phyloP scores from a whole-genome alignment of 495 filamentous ascomycete genomes.

The Penicillium dipodomyicola region DNA sequence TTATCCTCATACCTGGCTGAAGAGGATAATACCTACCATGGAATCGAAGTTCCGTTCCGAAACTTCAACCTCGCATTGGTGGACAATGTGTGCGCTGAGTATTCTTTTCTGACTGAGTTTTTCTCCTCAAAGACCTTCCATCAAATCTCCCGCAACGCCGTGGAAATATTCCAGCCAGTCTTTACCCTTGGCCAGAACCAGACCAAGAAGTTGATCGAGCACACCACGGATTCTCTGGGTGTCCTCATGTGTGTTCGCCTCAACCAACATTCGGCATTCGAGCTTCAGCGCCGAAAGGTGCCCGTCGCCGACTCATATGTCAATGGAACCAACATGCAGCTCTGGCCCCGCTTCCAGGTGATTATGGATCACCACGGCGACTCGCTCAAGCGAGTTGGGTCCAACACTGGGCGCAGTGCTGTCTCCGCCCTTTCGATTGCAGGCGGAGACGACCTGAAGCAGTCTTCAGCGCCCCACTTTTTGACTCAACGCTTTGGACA shows the following conservation, averaged over 20 bases:
- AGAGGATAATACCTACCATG: conserved; percentile 79
- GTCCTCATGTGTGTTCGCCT: conserved; percentile 86
- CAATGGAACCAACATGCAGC: conserved; percentile 90
- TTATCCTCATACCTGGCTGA: conserved; percentile 80
- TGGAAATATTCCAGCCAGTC: conserved; percentile 78
- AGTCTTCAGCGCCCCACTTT: conserved; percentile 84
- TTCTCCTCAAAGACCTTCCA: conserved; percentile 66
- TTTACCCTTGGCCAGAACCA: conserved; percentile 75
- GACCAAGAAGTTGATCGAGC: conserved; percentile 72
- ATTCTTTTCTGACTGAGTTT: conserved; percentile 87
- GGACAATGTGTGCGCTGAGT: conserved; percentile 93
- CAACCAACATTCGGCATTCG: conserved; percentile 89
- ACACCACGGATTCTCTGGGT: conserved; percentile 79
- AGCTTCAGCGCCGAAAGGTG: conserved; percentile 85
- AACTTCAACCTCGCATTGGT: conserved; percentile 92
- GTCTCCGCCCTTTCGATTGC: conserved; percentile 55
- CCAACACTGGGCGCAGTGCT: conserved; percentile 52
- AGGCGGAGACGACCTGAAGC: conserved; percentile 55
- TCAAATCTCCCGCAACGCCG: conserved; percentile 63
- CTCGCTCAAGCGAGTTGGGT: conserved; percentile 63
- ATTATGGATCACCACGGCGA: conserved; percentile 93
- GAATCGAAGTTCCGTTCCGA: conserved; percentile 84
- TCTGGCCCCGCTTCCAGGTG: conserved; percentile 93
- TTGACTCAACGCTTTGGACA: conserved; percentile 91
- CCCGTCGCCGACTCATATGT: conserved; percentile 88